A percentile compares a stretch with the other conserved stretches of the same genome.
These are phyloP conservation scores for Jatropha podagrica DNA, from an alignment of 441 rosid species.

Conservation along the genomic window DNA sequence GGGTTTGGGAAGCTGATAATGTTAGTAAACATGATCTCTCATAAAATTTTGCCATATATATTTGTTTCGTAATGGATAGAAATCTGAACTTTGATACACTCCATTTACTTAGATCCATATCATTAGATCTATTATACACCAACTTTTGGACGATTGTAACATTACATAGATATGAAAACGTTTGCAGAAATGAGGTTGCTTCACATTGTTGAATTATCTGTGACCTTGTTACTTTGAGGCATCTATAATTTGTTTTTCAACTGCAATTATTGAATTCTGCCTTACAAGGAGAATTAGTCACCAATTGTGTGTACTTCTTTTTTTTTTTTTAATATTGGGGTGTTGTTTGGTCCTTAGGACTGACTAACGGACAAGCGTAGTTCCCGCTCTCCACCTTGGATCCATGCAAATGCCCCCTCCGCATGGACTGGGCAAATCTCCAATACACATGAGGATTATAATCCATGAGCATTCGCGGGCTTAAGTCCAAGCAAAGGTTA, in stretches of 20 bases:
- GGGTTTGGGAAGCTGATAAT: conserved; percentile 70
- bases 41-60: neutral
- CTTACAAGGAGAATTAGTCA: neutral
- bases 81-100: neutral
- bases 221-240: neutral
- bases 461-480: too few relatives aligned
- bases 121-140: neutral
- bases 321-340: too few relatives aligned
- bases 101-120: neutral
- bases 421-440: too few relatives aligned
- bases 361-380: too few relatives aligned
- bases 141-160: too few relatives aligned
- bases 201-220: neutral
- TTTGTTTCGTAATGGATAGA: neutral
- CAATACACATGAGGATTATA: too few relatives aligned
- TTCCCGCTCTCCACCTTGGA: too few relatives aligned
- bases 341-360: too few relatives aligned
- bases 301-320: neutral
- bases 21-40: conserved; percentile 34
- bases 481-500: too few relatives aligned
- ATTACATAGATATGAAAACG: too few relatives aligned
- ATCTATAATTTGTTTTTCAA: neutral
- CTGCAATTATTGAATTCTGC: neutral
- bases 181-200: neutral
- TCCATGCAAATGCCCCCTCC: too few relatives aligned